A percentile compares a stretch with the other conserved stretches of the same genome.
Evolutionary conservation across 352 stramenopile species (phyloP).

Genomic region (Globisporangium echinulatum): DNA sequence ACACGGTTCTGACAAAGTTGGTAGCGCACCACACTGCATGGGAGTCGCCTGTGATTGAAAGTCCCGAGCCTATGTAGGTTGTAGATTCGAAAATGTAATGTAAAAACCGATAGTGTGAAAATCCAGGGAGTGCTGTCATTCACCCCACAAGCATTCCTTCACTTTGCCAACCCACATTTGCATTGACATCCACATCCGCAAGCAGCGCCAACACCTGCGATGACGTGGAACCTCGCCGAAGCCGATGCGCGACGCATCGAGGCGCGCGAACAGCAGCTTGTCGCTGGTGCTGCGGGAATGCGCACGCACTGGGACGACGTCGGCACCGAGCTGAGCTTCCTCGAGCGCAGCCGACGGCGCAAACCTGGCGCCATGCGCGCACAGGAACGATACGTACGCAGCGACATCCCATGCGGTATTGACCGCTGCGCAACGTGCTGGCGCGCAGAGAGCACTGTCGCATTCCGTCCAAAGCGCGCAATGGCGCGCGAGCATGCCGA

Average conservation of each 20-base stretch:
- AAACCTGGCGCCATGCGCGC: slow-evolving; percentile 66
- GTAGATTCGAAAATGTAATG: no score
- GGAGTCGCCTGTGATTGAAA: background rate
- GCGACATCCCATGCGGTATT: slow-evolving; percentile 68
- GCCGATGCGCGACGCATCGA: slow-evolving; percentile 21
- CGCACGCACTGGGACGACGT: slow-evolving; percentile 42
- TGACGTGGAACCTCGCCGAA: slow-evolving; percentile 24
- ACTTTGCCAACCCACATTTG: background rate
- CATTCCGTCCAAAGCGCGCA: slow-evolving; percentile 19
- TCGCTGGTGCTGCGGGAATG: slow-evolving; percentile 5
- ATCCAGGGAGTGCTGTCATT: no score
- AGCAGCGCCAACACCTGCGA: background rate
- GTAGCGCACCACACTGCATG: slow-evolving; percentile 27
- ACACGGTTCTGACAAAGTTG: slow-evolving; percentile 38
- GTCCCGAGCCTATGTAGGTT: background rate
- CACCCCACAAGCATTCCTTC: no score
- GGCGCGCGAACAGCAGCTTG: slow-evolving; percentile 13
- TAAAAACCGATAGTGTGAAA: no score
- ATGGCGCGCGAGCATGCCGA: slow-evolving; percentile 34
- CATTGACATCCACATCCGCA: background rate
- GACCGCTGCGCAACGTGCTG: slow-evolving; percentile 37
- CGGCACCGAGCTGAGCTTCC: slow-evolving; percentile 50
- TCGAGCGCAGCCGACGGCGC: slow-evolving; percentile 68
- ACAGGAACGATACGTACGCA: slow-evolving; percentile 63
- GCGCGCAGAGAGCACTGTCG: slow-evolving; percentile 6